A percentile compares a stretch with the other conserved stretches of the same genome.
Evolutionary conservation across 2,329 filamentous ascomycete species (phyloP).

Genomic region (Cryphonectria japonica): DNA sequence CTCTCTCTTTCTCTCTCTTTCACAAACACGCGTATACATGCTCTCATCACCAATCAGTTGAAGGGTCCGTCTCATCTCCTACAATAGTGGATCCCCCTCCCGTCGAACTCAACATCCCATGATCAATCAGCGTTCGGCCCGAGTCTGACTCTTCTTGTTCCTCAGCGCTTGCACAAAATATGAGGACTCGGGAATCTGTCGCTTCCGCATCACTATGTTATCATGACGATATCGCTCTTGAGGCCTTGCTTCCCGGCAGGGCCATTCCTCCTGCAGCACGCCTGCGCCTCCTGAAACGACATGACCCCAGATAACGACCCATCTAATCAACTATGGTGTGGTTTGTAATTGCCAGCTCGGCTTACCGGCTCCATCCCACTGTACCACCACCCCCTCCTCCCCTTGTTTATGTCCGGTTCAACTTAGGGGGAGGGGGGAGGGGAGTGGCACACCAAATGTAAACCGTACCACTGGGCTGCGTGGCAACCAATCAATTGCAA

Average conservation of each 20-base stretch:
- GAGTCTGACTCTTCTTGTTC: neutral
- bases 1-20: too few species aligned
- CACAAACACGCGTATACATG: neutral
- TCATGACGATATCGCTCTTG: constrained; percentile 1
- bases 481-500: constrained; percentile 20
- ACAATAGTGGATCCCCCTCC: constrained; percentile 18
- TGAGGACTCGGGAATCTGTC: neutral
- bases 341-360: constrained; percentile 25
- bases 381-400: neutral
- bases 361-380: constrained; percentile 6
- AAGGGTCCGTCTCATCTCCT: constrained; percentile 13
- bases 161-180: constrained; percentile 1
- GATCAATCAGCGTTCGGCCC: constrained; percentile 14
- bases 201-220: neutral
- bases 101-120: constrained; percentile 1
- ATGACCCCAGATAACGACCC: constrained; percentile 19
- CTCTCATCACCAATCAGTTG: constrained; percentile 12
- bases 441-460: constrained; percentile 3
- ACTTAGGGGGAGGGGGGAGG: neutral
- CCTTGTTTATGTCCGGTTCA: neutral
- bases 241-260: constrained; percentile 1
- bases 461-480: constrained; percentile 16
- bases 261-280: constrained; percentile 20
- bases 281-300: constrained; percentile 23
- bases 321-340: constrained; percentile 24